Evolutionary conservation across 2,329 filamentous ascomycete species (phyloP).

Genomic region (Neurospora sp.): DNA sequence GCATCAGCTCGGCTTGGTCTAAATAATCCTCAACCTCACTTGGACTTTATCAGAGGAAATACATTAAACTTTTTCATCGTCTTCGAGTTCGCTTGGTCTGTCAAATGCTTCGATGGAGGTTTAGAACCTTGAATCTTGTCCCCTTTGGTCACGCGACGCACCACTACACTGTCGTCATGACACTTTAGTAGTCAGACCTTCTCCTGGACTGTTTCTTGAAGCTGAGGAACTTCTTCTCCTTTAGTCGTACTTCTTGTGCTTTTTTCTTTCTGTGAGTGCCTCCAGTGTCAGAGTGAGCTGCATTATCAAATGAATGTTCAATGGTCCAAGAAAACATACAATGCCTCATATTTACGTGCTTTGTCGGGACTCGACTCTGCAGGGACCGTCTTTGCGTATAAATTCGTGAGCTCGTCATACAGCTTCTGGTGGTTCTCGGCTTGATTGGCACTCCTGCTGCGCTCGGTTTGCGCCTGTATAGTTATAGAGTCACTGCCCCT

Average conservation of each 20-base stretch:
- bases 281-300: not conserved
- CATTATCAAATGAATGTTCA: not conserved
- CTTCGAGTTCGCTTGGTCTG: not conserved
- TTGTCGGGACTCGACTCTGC: conserved; percentile 16
- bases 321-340: conserved; percentile 12
- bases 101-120: not conserved
- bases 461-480: conserved; percentile 44
- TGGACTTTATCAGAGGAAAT: not conserved
- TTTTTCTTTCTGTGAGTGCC: conserved; percentile 12
- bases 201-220: conserved; percentile 16
- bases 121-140: not conserved
- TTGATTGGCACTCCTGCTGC: conserved; percentile 40
- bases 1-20: not conserved
- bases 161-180: not conserved
- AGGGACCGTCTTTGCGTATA: conserved; percentile 16
- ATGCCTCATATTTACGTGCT: conserved; percentile 15
- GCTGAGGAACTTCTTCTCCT: conserved; percentile 13
- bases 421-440: conserved; percentile 38
- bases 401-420: conserved; percentile 18
- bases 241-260: conserved; percentile 15
- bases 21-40: not conserved
- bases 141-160: not conserved
- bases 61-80: not conserved
- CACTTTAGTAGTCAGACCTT: conserved; percentile 4
- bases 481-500: conserved; percentile 40